Conservation (phyloP, 495 filamentous ascomycete genomes). For the Aspergillus olivimuriae region DNA sequence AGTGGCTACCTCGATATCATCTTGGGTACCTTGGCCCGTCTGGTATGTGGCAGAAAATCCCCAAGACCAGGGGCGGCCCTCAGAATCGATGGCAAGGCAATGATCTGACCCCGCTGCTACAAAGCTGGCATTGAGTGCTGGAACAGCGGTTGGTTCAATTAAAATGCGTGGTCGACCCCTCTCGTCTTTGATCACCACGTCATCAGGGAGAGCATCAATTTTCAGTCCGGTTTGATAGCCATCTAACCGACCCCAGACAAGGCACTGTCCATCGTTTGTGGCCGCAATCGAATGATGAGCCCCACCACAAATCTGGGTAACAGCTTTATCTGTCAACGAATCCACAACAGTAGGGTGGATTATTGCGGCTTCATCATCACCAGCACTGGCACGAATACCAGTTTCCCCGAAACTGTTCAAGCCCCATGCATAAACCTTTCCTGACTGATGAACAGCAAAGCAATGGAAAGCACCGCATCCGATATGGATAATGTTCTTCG, state of each 20-base stretch:
- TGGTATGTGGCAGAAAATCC: slow-evolving; percentile 60
- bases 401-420: slow-evolving; percentile 82
- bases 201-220: slow-evolving; percentile 41
- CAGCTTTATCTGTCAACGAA: slow-evolving; percentile 41
- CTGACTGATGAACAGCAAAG: slow-evolving; percentile 67
- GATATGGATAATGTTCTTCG: slow-evolving; percentile 50
- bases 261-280: slow-evolving; percentile 45
- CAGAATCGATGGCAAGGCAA: slow-evolving; percentile 48
- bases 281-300: slow-evolving; percentile 53
- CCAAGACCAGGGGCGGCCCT: slow-evolving; percentile 55
- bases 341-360: slow-evolving; percentile 53
- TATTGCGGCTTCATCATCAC: slow-evolving; percentile 55
- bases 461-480: slow-evolving; percentile 52
- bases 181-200: slow-evolving; percentile 42
- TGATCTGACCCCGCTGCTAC: slow-evolving; percentile 52
- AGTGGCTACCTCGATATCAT: slow-evolving; percentile 53
- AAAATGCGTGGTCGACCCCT: slow-evolving; percentile 48
- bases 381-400: slow-evolving; percentile 62
- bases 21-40: slow-evolving; percentile 51
- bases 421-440: slow-evolving; percentile 76
- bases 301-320: slow-evolving; percentile 48
- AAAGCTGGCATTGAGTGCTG: slow-evolving; percentile 34
- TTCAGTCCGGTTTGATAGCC: slow-evolving; percentile 52
- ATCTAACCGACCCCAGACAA: slow-evolving; percentile 58
- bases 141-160: slow-evolving; percentile 45